Conservation (phyloP, 768 basidiomycete species). For the Tulasnella calospora region DNA sequence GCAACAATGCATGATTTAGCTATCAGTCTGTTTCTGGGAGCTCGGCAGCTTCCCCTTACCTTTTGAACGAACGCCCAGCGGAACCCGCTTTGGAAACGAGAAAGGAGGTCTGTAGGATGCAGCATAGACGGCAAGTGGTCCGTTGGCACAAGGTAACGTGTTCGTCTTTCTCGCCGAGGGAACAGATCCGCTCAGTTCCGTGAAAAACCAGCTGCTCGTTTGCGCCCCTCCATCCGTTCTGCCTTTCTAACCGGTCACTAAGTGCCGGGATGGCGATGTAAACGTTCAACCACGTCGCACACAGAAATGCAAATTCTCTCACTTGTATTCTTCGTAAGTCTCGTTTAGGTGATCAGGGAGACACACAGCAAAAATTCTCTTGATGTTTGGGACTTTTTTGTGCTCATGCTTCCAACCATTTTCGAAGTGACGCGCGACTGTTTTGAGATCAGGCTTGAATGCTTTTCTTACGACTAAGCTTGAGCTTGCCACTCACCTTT, state of each 20-base stretch:
- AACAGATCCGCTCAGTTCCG: not conserved
- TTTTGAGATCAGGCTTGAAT: not conserved
- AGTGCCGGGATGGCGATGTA: not conserved
- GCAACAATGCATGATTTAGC: not conserved
- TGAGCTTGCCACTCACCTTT: not conserved
- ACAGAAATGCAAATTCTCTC: not conserved
- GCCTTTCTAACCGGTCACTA: not conserved
- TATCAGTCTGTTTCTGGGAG: not conserved
- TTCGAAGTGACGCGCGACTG: not conserved
- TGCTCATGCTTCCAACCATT: constrained; percentile 5
- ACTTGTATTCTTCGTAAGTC: not conserved
- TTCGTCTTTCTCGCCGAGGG: not conserved
- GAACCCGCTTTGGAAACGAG: not conserved
- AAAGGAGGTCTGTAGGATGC: constrained; percentile 3
- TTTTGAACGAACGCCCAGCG: not conserved
- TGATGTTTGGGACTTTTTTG: not conserved
- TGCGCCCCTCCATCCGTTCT: not conserved
- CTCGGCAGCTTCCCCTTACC: not conserved
- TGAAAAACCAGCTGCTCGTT: not conserved
- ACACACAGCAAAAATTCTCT: not conserved
- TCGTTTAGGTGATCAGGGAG: not conserved
- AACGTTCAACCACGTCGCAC: not conserved
- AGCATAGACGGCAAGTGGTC: not conserved
- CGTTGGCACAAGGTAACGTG: not conserved
- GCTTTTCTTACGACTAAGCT: not conserved